A percentile compares a stretch with the other conserved stretches of the same genome.
phyloP scores from a whole-genome alignment of 2,329 filamentous ascomycete species.

The Furcasterigmium furcatum region DNA sequence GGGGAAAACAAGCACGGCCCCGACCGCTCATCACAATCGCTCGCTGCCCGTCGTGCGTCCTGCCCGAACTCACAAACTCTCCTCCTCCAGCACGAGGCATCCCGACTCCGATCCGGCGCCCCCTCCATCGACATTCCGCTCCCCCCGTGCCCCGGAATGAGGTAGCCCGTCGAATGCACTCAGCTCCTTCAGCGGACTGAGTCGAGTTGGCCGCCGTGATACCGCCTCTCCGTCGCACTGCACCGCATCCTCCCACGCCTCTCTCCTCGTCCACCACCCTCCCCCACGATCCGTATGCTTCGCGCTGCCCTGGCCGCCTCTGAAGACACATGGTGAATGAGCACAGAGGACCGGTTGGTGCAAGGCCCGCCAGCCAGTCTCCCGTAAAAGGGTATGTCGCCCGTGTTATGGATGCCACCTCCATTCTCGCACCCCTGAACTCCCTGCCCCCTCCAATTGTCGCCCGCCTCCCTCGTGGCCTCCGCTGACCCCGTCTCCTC shows the following conservation, averaged over 20 bases:
- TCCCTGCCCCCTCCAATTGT: conserved; percentile 3
- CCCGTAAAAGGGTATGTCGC: conserved; percentile 51
- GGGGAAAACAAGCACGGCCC: not conserved
- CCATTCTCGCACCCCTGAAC: conserved; percentile 5
- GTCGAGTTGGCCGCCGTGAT: conserved; percentile 17
- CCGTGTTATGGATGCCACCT: no score
- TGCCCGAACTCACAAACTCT: not conserved
- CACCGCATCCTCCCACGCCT: not conserved
- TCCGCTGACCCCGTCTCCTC: conserved; percentile 5
- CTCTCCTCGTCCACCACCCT: conserved; percentile 7
- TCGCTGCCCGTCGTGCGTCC: no score
- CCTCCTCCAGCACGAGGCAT: not conserved
- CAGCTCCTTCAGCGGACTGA: conserved; percentile 62
- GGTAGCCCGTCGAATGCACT: conserved; percentile 53
- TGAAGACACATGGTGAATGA: conserved; percentile 44
- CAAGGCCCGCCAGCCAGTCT: conserved; percentile 55
- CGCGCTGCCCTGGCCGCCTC: not conserved
- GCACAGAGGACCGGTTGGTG: conserved; percentile 55
- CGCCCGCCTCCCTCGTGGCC: not conserved
- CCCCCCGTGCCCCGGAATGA: conserved; percentile 42
- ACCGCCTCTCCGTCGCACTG: conserved; percentile 6
- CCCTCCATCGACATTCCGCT: not conserved
- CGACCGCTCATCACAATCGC: not conserved
- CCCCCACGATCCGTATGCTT: not conserved
- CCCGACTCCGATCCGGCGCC: not conserved